Conservation (phyloP, 2,329 filamentous ascomycete genomes). For the Fusarium xyrophilum region DNA sequence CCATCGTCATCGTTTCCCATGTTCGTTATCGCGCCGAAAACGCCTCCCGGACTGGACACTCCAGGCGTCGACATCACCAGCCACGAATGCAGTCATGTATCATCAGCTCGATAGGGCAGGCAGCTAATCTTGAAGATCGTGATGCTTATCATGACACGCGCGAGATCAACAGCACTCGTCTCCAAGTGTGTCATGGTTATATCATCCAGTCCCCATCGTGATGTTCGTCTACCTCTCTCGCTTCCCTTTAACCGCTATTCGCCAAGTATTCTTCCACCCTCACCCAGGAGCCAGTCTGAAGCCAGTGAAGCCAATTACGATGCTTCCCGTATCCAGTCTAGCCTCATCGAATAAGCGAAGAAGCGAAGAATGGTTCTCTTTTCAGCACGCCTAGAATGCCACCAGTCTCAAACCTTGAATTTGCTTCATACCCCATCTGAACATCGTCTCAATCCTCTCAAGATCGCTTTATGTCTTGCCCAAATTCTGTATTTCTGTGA, state of each 20-base stretch:
- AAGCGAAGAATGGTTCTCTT: not conserved
- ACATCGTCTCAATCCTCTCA: not conserved
- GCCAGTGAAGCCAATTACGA: not conserved
- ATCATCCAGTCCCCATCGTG: not conserved
- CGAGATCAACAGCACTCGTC: not conserved
- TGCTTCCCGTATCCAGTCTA: constrained; percentile 23
- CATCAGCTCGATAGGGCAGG: not conserved
- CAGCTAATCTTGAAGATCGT: not conserved
- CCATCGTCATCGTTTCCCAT: constrained; percentile 32
- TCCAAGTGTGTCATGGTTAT: not conserved
- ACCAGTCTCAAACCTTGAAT: constrained; percentile 8
- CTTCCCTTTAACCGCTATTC: not conserved
- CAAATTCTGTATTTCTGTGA: not conserved
- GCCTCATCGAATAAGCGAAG: not conserved
- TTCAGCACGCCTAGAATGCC: not conserved
- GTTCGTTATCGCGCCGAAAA: constrained; percentile 1
- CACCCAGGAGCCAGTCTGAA: not conserved
- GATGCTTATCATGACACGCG: not conserved
- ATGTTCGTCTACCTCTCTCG: not conserved
- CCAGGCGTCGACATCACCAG: constrained; percentile 18
- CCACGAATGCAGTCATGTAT: not conserved
- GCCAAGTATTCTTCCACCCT: not conserved
- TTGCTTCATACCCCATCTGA: not conserved
- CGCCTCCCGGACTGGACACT: constrained; percentile 8
- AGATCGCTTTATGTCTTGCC: constrained; percentile 13